Conservation (phyloP, 371 early-diverging fungal species). For the Mortierella sp. region DNA sequence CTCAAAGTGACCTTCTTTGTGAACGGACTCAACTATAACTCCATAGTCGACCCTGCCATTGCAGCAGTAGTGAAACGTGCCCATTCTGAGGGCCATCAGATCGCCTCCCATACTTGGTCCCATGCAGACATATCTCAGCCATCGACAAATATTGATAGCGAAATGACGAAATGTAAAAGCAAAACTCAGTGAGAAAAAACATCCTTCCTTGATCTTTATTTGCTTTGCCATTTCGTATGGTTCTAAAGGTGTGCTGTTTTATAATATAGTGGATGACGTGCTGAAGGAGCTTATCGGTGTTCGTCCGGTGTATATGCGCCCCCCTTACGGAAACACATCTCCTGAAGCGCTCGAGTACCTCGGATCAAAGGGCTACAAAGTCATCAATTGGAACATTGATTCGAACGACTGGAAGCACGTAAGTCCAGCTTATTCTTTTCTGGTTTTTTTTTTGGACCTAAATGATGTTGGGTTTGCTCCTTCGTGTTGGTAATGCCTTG, state of each 20-base stretch:
- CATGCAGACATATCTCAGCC: conserved; percentile 24
- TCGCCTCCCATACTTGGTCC: conserved; percentile 58
- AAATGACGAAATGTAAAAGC: conserved; percentile 37
- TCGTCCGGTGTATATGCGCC: conserved; percentile 61
- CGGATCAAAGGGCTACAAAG: conserved; percentile 55
- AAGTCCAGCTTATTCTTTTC: background rate
- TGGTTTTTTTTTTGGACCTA: no score
- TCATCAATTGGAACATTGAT: conserved; percentile 56
- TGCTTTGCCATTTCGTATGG: no score
- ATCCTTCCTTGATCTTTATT: no score
- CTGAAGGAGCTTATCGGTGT: conserved; percentile 56
- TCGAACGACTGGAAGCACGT: conserved; percentile 52
- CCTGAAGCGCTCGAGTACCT: conserved; percentile 61
- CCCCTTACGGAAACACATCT: conserved; percentile 75
- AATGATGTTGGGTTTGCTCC: no score
- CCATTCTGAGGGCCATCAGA: conserved; percentile 61
- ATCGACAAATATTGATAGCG: conserved; percentile 5
- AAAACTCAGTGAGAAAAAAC: no score
- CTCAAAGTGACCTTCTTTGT: conserved; percentile 80
- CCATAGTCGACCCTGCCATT: conserved; percentile 39
- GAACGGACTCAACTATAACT: conserved; percentile 61
- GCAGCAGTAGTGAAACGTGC: conserved; percentile 60
- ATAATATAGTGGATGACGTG: conserved; percentile 28
- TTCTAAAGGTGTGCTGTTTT: no score
- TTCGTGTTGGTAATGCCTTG: no score